Percentiles rank a stretch among this genome's conserved stretches.
Conservation (phyloP, 2,329 filamentous ascomycete species). For the Fusarium hostae region DNA sequence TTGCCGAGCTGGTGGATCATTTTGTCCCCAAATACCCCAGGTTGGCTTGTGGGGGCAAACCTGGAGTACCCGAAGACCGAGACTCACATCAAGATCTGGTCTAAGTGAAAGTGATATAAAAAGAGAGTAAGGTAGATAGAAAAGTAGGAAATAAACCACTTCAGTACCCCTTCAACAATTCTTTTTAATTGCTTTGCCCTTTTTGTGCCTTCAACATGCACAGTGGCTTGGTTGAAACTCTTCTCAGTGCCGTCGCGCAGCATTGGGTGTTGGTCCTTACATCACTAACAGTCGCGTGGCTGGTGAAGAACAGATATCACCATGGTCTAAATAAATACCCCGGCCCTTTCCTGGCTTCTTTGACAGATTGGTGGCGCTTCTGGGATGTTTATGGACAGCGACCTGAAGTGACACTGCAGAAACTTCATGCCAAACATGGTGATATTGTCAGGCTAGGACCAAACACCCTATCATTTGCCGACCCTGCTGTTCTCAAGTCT, state of each 20-base stretch:
- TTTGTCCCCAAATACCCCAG: slow-evolving; percentile 30
- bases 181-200: not conserved
- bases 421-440: slow-evolving; percentile 76
- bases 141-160: not conserved
- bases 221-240: slow-evolving; percentile 36
- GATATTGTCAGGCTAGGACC: slow-evolving; percentile 80
- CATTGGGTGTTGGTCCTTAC: slow-evolving; percentile 36
- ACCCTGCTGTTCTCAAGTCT: slow-evolving; percentile 76
- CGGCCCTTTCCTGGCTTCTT: slow-evolving; percentile 74
- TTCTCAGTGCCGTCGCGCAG: slow-evolving; percentile 24
- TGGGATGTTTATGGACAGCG: slow-evolving; percentile 72
- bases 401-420: slow-evolving; percentile 73
- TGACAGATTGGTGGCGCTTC: slow-evolving; percentile 77
- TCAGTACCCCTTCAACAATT: slow-evolving; percentile 5
- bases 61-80: slow-evolving; percentile 27
- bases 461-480: slow-evolving; percentile 77
- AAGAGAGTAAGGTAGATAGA: not conserved
- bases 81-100: slow-evolving; percentile 9
- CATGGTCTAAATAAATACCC: slow-evolving; percentile 76
- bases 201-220: slow-evolving; percentile 38
- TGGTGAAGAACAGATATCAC: slow-evolving; percentile 51
- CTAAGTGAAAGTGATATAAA: slow-evolving; percentile 33
- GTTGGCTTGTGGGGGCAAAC: slow-evolving; percentile 16
- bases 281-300: slow-evolving; percentile 12
- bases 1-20: slow-evolving; percentile 32